These are phyloP conservation scores for Phytophthora fragariae DNA, from an alignment of 352 stramenopile species.

Conservation along the genomic window DNA sequence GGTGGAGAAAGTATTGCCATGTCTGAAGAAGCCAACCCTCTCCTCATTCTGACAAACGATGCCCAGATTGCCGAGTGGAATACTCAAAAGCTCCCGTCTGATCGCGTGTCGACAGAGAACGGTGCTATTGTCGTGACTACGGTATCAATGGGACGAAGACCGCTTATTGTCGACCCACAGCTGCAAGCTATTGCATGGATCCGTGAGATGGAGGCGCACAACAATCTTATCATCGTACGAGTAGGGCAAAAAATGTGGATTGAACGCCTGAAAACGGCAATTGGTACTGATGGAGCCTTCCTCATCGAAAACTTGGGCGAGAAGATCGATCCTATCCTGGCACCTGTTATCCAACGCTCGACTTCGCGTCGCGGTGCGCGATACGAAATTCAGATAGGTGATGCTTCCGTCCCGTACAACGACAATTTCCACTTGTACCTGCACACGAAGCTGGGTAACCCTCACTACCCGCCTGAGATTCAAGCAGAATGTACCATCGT, in stretches of 20 bases:
- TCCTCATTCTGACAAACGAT: constrained; percentile 93
- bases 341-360: constrained; percentile 94
- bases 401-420: constrained; percentile 95
- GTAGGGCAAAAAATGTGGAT: constrained; percentile 96
- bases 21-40: constrained; percentile 89
- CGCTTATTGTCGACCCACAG: constrained; percentile 95
- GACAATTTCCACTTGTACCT: constrained; percentile 94
- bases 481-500: constrained; percentile 95
- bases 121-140: constrained; percentile 93
- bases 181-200: constrained; percentile 95
- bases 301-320: constrained; percentile 96
- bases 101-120: constrained; percentile 95
- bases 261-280: constrained; percentile 93
- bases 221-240: constrained; percentile 94
- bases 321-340: constrained; percentile 94
- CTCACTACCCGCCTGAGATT: constrained; percentile 95
- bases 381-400: constrained; percentile 95
- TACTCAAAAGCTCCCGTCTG: constrained; percentile 91
- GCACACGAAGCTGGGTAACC: constrained; percentile 96
- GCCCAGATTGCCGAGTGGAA: constrained; percentile 95
- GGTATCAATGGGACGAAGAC: constrained; percentile 89
- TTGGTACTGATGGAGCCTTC: constrained; percentile 93
- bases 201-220: constrained; percentile 91
- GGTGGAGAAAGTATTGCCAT: constrained; percentile 91
- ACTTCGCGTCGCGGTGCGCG: constrained; percentile 93